A percentile compares a stretch with the other conserved stretches of the same genome.
phyloP scores from a whole-genome alignment of 495 filamentous ascomycete species.

The Penicillium antarcticum region DNA sequence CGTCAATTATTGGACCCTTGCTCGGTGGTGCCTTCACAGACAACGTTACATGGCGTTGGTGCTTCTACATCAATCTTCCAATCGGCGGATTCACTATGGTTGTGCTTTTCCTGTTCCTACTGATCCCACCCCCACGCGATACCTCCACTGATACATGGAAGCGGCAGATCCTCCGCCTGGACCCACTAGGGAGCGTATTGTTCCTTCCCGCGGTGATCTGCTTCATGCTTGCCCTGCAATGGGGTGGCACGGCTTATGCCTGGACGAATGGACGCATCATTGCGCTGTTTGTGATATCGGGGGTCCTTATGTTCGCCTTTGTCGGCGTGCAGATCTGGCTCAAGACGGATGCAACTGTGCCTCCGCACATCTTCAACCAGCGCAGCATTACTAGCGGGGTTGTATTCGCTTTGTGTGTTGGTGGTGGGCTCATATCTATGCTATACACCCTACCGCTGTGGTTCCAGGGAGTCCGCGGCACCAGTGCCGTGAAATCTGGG shows the following conservation, averaged over 20 bases:
- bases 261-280: slow-evolving; percentile 54
- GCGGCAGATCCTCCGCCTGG: slow-evolving; percentile 46
- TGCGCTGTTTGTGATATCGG: slow-evolving; percentile 48
- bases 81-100: slow-evolving; percentile 50
- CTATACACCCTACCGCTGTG: slow-evolving; percentile 68
- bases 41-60: slow-evolving; percentile 53
- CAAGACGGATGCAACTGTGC: slow-evolving; percentile 47
- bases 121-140: slow-evolving; percentile 14
- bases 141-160: slow-evolving; percentile 7
- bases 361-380: slow-evolving; percentile 53
- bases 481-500: slow-evolving; percentile 30
- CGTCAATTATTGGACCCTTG: slow-evolving; percentile 47
- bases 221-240: slow-evolving; percentile 57
- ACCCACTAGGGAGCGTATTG: slow-evolving; percentile 43
- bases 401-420: slow-evolving; percentile 23
- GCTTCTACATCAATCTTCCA: slow-evolving; percentile 65
- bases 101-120: slow-evolving; percentile 49
- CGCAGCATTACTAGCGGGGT: slow-evolving; percentile 51
- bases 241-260: slow-evolving; percentile 55
- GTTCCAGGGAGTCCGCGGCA: slow-evolving; percentile 63
- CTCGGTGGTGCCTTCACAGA: slow-evolving; percentile 32
- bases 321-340: slow-evolving; percentile 43
- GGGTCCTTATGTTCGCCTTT: slow-evolving; percentile 42
- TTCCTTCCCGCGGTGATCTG: slow-evolving; percentile 52
- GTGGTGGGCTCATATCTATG: slow-evolving; percentile 29